Evolutionary conservation across 2,329 filamentous ascomycete species (phyloP).

Genomic region (Helotiales sp.): DNA sequence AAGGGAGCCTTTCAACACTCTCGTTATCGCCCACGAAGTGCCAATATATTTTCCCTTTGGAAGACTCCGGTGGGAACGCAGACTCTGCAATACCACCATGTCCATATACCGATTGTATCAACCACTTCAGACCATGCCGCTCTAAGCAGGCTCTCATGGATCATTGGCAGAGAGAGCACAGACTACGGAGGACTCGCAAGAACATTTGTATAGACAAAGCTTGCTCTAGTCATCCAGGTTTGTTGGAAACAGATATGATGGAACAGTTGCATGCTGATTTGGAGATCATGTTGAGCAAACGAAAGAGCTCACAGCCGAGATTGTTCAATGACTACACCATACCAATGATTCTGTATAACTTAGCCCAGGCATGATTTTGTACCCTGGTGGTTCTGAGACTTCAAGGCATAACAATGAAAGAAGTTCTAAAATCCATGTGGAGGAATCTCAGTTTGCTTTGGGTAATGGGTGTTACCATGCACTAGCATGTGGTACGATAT

Average conservation of each 20-base stretch:
- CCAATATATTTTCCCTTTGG: not conserved
- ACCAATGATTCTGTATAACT: no score
- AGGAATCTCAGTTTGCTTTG: no score
- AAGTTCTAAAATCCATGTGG: no score
- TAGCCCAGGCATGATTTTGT: no score
- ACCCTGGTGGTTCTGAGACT: no score
- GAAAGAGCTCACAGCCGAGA: not conserved
- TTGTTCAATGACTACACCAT: not conserved
- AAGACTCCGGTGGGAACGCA: no score
- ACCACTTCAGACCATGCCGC: not conserved
- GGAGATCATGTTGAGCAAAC: not conserved
- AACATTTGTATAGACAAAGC: not conserved
- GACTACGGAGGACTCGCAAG: not conserved
- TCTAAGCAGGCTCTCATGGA: not conserved
- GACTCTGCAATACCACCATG: not conserved
- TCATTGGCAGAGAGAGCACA: not conserved
- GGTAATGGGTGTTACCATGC: no score
- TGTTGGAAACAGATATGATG: not conserved
- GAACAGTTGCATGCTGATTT: not conserved
- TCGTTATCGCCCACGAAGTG: not conserved
- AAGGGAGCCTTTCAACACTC: not conserved
- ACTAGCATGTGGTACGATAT: no score
- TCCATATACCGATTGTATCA: not conserved
- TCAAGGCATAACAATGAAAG: no score
- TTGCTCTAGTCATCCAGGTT: not conserved